Evolutionary conservation across 208 protist species (phyloP), one percentile per base, ranked within the genome.

Genomic region (Endotrypanum monterogeii): DNA sequence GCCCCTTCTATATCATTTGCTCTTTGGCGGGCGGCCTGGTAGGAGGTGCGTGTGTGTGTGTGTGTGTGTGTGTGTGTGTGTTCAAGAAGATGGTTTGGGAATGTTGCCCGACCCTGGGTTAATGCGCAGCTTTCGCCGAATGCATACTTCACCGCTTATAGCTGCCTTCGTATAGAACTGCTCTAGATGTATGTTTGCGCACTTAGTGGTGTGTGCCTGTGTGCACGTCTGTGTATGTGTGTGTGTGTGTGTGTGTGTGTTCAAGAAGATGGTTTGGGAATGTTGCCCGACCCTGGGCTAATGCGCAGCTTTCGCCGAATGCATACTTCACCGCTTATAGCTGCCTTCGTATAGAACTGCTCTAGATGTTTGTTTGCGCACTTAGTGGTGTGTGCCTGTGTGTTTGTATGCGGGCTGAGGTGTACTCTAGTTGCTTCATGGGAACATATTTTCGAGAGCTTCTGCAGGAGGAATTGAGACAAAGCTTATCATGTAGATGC

Each of bases 101-200:
- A 9, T 46, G 41, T 12, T n/a, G 37, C 9, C 20, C 2, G 7
- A 16, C 28, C 25, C 37, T 48, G 32, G 37, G 46, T 37, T 35
- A 20, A 46, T 65, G 35, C 46, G 78, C 73, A 74, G 70, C 68
- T 80, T 80, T 80, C 69, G 76, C 76, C 76, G 76, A 80, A 72
- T 54, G 63, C 37, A 75, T n/a, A 63, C 69, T 80, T n/a, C 60
- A 55, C 35, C 30, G 8, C 37, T 72, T 30, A 55, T 79, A 74
- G 74, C 51, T 80, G 67, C 44, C 56, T 61, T 79, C 79, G 74
- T 83, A 83, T 84, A 84, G 75, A 84, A 84, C 63, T 80, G 62
- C 69, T 35, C 73, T 74, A 83, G 79, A 83, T 67, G 12, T 58
- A 25, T 44, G 16, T 41, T 30, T 67, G n/a, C 16, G 63, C 16